phyloP scores from a whole-genome alignment of 2,329 filamentous ascomycete species.

The Aspergillus persii region DNA sequence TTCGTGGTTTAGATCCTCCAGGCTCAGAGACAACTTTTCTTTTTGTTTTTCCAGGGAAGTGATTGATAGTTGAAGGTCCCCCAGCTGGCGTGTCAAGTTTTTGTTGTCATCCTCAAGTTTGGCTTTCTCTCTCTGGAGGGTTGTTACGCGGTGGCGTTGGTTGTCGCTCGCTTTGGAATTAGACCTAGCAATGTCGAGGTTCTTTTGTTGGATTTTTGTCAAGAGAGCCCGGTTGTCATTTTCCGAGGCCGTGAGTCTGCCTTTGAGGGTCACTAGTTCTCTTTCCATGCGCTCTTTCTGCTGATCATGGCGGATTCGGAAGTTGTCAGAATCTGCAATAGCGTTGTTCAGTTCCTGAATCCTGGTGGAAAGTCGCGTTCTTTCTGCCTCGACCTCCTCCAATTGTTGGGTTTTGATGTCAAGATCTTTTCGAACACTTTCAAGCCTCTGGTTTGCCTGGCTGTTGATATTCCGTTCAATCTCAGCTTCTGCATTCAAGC shows the following conservation, averaged over 20 bases:
- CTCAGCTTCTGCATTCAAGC: constrained; percentile 74
- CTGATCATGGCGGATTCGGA: constrained; percentile 85
- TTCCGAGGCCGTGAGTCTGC: constrained; percentile 84
- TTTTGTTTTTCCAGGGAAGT: constrained; percentile 89
- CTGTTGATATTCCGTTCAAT: constrained; percentile 77
- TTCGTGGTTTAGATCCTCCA: constrained; percentile 93
- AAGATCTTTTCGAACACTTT: constrained; percentile 73
- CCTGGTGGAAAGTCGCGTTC: constrained; percentile 70
- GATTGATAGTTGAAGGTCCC: constrained; percentile 78
- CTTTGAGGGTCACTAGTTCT: constrained; percentile 87
- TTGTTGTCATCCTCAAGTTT: constrained; percentile 79
- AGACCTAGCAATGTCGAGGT: constrained; percentile 89
- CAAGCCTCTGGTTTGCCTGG: constrained; percentile 76
- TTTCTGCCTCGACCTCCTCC: constrained; percentile 76
- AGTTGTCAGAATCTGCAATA: constrained; percentile 84
- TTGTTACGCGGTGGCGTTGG: constrained; percentile 71
- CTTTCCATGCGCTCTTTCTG: constrained; percentile 90
- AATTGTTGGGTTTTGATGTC: constrained; percentile 74
- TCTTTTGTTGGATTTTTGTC: constrained; percentile 97
- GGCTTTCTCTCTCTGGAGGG: constrained; percentile 77
- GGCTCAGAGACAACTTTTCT: constrained; percentile 80
- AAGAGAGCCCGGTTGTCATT: constrained; percentile 94
- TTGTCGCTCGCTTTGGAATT: constrained; percentile 82
- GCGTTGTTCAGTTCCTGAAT: constrained; percentile 83
- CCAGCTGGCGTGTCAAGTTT: constrained; percentile 78